Evolutionary conservation across 2,329 filamentous ascomycete species (phyloP), one percentile per base, ranked within the genome.

Genomic region (Cadophora sp.): DNA sequence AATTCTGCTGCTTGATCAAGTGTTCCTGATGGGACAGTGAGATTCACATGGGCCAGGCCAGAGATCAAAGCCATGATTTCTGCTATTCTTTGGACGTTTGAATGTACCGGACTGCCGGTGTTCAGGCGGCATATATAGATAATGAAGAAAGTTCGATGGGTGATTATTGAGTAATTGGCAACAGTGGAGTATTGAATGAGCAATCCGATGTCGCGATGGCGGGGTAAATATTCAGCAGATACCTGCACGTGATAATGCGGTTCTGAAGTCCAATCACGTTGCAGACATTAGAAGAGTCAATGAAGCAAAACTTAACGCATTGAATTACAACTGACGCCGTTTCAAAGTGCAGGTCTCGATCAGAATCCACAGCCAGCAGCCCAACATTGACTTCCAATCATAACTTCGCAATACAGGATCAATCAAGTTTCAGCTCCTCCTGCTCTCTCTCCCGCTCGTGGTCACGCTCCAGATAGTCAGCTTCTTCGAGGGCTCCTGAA

Each of bases 21-120:
- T 0, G 85, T 87, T 66, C 81, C 84, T 0, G 76, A 74, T 0
- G 86, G 86, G 11, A 89, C 84, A n/a, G 84, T 81, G 58, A 89
- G 79, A 74, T 89, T 89, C 69, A 89, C 79, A 77, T 89, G 86
- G 2, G 84, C 83, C 62, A 89, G 79, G 43, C 84, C 83, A 46
- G 82, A 80, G 73, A 88, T 87, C 68, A 74, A 37, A 51, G 51
- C 55, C 67, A 68, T 68, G 37, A 7, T 62, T 51, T 1, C 24
- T 16, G 27, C 16, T 59, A 24, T 31, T 37, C 26, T 60, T 22
- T 34, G 40, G 46, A 53, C 12, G 27, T 24, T 22, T 27, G 50
- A 19, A 8, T 46, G 4, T 40, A 22, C 11, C 9, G 4, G 4
- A 22, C 26, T 56, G 56, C 6, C 16, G 34, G 16, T 50, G 37